Conservation (phyloP, 306 rosid species). For the Vachellia collinsii region DNA sequence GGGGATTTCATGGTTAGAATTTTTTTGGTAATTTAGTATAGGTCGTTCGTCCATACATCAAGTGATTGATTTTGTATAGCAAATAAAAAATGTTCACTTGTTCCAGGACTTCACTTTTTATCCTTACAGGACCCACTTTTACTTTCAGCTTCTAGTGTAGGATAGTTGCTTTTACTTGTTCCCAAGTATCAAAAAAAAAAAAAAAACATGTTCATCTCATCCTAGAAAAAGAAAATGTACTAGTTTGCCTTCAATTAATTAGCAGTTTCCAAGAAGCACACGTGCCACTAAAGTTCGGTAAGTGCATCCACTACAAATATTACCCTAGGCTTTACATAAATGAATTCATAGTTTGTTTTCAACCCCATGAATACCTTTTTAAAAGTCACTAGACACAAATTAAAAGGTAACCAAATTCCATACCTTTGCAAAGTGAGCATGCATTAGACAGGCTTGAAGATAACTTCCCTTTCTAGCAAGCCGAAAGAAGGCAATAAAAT, state of each 20-base stretch:
- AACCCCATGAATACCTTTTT: neutral
- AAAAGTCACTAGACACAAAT: conserved; percentile 24
- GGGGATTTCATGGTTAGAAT: conserved; percentile 18
- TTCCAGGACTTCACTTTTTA: too few species aligned
- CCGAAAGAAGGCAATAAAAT: conserved; percentile 89
- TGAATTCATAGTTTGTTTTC: conserved; percentile 12
- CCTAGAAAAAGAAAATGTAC: conserved; percentile 11
- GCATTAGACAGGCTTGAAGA: conserved; percentile 99
- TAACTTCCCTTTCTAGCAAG: conserved; percentile 90
- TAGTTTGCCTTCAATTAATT: conserved; percentile 25
- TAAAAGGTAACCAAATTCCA: conserved; percentile 31
- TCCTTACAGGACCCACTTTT: too few species aligned
- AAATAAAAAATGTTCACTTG: neutral
- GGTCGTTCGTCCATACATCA: neutral
- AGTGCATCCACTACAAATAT: conserved; percentile 27
- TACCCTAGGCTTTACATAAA: conserved; percentile 28
- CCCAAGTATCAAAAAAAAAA: too few species aligned
- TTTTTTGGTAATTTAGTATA: neutral
- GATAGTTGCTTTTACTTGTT: too few species aligned
- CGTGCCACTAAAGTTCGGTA: conserved; percentile 28
- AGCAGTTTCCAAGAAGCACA: conserved; percentile 29
- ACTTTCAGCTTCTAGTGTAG: too few species aligned
- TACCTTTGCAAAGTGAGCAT: conserved; percentile 98
- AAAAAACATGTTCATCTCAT: conserved; percentile 18
- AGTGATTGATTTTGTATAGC: conserved; percentile 11